These are phyloP conservation scores for Eutreptiella sp. DNA, from an alignment of 208 protist species.

Conservation along the genomic window DNA sequence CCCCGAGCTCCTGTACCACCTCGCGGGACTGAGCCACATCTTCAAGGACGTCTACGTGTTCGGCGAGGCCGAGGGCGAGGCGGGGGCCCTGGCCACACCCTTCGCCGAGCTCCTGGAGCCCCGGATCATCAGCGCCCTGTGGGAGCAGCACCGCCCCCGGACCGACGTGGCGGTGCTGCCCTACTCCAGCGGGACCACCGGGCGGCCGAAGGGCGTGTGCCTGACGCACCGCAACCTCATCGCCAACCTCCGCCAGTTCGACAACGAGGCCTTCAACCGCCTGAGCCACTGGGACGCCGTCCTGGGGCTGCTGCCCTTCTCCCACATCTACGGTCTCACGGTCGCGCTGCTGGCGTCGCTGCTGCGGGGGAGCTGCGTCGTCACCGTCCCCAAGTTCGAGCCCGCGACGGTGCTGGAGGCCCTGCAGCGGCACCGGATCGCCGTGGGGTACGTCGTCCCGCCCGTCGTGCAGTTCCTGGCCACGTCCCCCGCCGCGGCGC, in stretches of 20 bases:
- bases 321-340: constrained; percentile 70
- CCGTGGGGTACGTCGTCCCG: constrained; percentile 54
- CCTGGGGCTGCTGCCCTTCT: constrained; percentile 62
- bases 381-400: constrained; percentile 54
- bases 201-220: constrained; percentile 85
- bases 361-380: constrained; percentile 30
- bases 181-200: constrained; percentile 69
- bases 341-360: constrained; percentile 39
- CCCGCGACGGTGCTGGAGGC: constrained; percentile 39
- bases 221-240: constrained; percentile 83
- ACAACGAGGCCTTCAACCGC: constrained; percentile 33
- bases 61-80: too few species aligned
- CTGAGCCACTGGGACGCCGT: constrained; percentile 26
- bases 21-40: too few species aligned
- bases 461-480: constrained; percentile 59
- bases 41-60: too few species aligned
- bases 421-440: constrained; percentile 50
- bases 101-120: too few species aligned
- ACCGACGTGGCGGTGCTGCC: constrained; percentile 33
- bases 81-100: too few species aligned
- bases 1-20: too few species aligned
- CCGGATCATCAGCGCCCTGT: too few species aligned
- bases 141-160: too few species aligned
- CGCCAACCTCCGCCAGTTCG: constrained; percentile 60
- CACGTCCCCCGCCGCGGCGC: constrained; percentile 46